Evolutionary conservation across 176 grass and related monocot genomes (phyloP).

Genomic region (Aegilops sharonensis): DNA sequence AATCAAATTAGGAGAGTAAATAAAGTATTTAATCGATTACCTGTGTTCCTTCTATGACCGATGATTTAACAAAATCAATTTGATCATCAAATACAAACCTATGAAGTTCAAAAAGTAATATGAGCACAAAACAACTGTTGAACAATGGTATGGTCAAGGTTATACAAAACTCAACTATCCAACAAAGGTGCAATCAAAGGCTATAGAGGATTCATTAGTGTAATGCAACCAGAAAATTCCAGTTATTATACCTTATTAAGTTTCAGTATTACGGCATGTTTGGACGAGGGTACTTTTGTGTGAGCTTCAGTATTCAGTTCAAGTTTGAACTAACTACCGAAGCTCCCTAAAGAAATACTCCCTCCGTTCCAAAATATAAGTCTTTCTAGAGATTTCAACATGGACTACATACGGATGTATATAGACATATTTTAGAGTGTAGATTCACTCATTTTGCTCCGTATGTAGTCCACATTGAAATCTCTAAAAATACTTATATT

Average conservation of each 20-base stretch:
- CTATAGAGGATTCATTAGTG: background rate
- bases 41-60: constrained; percentile 72
- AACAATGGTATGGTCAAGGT: background rate
- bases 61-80: constrained; percentile 89
- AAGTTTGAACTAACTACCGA: background rate
- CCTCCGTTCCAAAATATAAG: too few relatives aligned
- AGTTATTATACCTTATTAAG: background rate
- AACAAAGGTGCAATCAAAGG: background rate
- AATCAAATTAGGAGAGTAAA: constrained; percentile 23
- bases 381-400: too few relatives aligned
- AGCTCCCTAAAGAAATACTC: background rate
- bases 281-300: background rate
- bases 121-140: background rate
- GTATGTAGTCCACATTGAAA: too few relatives aligned
- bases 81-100: constrained; percentile 93
- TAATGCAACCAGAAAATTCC: background rate
- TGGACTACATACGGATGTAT: too few relatives aligned
- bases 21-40: constrained; percentile 26
- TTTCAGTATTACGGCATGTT: background rate
- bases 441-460: too few relatives aligned
- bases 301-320: constrained; percentile 9
- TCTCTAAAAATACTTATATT: too few relatives aligned
- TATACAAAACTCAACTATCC: background rate
- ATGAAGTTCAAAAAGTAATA: constrained; percentile 14
- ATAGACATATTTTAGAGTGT: too few relatives aligned